These are phyloP conservation scores for Trypanosoma grayi DNA, from an alignment of 208 protist genomes.

Conservation along the genomic window DNA sequence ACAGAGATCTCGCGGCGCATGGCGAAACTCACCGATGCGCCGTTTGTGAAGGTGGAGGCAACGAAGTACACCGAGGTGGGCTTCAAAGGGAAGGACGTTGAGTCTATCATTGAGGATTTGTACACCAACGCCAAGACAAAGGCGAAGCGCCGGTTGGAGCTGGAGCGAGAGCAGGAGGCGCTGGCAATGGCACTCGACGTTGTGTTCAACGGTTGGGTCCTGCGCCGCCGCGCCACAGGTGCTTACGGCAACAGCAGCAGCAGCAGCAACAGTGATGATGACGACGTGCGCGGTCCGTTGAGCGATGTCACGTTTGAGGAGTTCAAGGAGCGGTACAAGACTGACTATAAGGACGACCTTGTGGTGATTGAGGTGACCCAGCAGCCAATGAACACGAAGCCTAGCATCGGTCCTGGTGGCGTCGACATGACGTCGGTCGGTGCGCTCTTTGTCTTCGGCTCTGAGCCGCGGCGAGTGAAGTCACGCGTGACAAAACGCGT, in stretches of 20 bases:
- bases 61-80: slow-evolving; percentile 98
- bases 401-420: slow-evolving; percentile 20
- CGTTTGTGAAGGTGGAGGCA: slow-evolving; percentile 98
- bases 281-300: slow-evolving; percentile 10
- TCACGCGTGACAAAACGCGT: slow-evolving; percentile 69
- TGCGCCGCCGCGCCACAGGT: slow-evolving; percentile 26
- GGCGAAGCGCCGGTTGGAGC: slow-evolving; percentile 66
- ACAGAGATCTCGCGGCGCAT: slow-evolving; percentile 96
- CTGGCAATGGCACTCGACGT: slow-evolving; percentile 71
- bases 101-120: slow-evolving; percentile 96
- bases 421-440: slow-evolving; percentile 66
- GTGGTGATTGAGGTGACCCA: slow-evolving; percentile 74
- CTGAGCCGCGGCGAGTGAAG: slow-evolving; percentile 46
- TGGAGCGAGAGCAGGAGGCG: slow-evolving; percentile 71
- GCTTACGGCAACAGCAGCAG: slow-evolving; percentile 1
- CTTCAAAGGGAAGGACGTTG: slow-evolving; percentile 96
- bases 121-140: slow-evolving; percentile 91
- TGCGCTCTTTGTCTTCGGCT: slow-evolving; percentile 55
- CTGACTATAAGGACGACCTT: slow-evolving; percentile 68
- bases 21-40: slow-evolving; percentile 95
- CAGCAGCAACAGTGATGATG: slow-evolving; percentile 8
- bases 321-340: slow-evolving; percentile 75
- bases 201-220: slow-evolving; percentile 69
- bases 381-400: slow-evolving; percentile 29
- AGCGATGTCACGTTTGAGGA: slow-evolving; percentile 65